Evolutionary conservation across 2,329 filamentous ascomycete genomes (phyloP).

Genomic region (Berkeleyomyces basicola): DNA sequence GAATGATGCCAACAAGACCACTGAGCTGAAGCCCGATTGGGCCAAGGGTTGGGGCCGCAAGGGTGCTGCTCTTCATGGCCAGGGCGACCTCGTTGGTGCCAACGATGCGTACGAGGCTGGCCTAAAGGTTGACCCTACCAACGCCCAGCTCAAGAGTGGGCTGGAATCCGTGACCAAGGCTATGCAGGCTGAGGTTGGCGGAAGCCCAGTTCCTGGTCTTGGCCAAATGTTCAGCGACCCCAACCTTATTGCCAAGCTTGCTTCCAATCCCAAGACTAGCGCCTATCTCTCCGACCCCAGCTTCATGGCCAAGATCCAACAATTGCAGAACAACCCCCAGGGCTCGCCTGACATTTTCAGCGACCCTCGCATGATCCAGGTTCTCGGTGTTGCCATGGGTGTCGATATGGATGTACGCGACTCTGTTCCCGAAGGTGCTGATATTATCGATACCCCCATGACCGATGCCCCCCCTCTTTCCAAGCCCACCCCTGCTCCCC

Average conservation of each 20-base stretch:
- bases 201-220: slow-evolving; percentile 50
- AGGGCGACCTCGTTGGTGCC: slow-evolving; percentile 69
- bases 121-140: slow-evolving; percentile 80
- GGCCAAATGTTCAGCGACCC: slow-evolving; percentile 91
- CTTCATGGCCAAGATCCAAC: slow-evolving; percentile 83
- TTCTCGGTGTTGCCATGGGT: slow-evolving; percentile 83
- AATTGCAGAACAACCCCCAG: slow-evolving; percentile 64
- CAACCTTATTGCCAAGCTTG: slow-evolving; percentile 75
- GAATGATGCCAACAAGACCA: slow-evolving; percentile 82
- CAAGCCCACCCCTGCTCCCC: slow-evolving; percentile 24
- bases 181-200: slow-evolving; percentile 45
- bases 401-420: slow-evolving; percentile 59
- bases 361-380: slow-evolving; percentile 83
- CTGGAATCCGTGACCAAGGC: slow-evolving; percentile 73
- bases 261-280: slow-evolving; percentile 85
- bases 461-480: slow-evolving; percentile 39
- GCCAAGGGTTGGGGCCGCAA: slow-evolving; percentile 92
- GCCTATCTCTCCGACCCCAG: slow-evolving; percentile 59
- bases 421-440: slow-evolving; percentile 18
- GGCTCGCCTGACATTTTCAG: slow-evolving; percentile 64
- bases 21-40: slow-evolving; percentile 93
- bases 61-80: slow-evolving; percentile 75
- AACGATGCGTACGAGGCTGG: slow-evolving; percentile 86
- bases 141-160: slow-evolving; percentile 83
- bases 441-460: slow-evolving; percentile 55